Base-by-base conservation (phyloP, 306 rosid genomes). In the Cicer cuneatum region DNA sequence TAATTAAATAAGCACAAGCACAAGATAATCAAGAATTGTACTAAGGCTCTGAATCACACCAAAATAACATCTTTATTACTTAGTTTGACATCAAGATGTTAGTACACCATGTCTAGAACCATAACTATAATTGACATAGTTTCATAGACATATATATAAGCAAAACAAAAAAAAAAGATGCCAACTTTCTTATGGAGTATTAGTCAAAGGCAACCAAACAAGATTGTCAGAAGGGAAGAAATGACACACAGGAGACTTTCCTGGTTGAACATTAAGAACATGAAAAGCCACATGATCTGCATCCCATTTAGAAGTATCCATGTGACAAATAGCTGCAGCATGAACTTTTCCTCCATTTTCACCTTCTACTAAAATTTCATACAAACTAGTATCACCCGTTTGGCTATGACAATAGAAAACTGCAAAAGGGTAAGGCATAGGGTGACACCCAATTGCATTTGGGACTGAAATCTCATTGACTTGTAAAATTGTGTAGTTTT, bases 221-320 rank as follows among this genome's bases (percentile, higher is more conserved):
- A 92, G 83, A 72, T 78, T 90, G 82, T 88, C 89, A 18, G 85
- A 4, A 45, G 92, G 87, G 58, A 92, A 85, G 80, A 92, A 92
- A 80, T 92, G 94, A 66, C 98, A 90, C 1, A 92, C 91, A 7
- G 87, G 92, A 19, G 88, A 87, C 18, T 76, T 86, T 56, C 96
- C 86, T 0, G 89, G 91, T 33, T 80, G 15, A 51, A 85, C 74
- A 40, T 83, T 59, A 38, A 92, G 92, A 39, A 90, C 87, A 0
- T 42, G 80, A 75, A 92, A 88, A 0, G 94, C 78, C 39, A 80
- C 86, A 15, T 90, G 92, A 33, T 82, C 85, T 8, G 29, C 65
- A 71, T 90, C 88, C 92, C 96, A 87, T 60, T 71, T 83, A 10
- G 96, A 88, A 3, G 98, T 92, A 78, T 92, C 92, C 96, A 90